These are phyloP conservation scores for Heritiera fomes DNA, from an alignment of 345 rosid species.

Conservation along the genomic window DNA sequence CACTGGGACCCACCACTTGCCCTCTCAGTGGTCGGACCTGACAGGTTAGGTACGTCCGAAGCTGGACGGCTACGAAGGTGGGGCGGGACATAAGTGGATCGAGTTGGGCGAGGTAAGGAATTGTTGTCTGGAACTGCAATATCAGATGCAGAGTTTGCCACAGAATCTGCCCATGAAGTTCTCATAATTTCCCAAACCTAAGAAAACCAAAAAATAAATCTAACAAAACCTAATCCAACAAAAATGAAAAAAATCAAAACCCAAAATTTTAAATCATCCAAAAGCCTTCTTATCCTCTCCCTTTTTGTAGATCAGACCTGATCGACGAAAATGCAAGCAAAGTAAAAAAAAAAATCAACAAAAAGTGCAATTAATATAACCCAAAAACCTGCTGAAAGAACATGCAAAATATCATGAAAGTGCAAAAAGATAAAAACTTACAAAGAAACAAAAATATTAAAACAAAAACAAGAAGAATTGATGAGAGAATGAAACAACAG, in stretches of 20 bases:
- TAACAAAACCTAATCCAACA: constrained; percentile 1
- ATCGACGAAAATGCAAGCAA: constrained; percentile 4
- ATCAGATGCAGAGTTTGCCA: constrained; percentile 77
- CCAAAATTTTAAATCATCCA: not conserved
- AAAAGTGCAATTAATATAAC: not conserved
- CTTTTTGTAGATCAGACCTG: constrained; percentile 11
- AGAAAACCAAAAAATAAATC: not conserved
- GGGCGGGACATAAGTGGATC: constrained; percentile 80
- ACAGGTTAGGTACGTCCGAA: constrained; percentile 45
- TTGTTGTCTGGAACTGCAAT: constrained; percentile 46
- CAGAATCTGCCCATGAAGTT: constrained; percentile 94
- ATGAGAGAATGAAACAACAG: not conserved
- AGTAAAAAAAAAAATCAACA: not conserved
- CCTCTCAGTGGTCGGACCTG: constrained; percentile 15
- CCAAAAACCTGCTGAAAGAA: not conserved
- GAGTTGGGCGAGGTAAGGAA: constrained; percentile 16
- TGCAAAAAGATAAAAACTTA: not conserved
- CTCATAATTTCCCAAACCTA: constrained; percentile 50
- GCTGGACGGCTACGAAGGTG: constrained; percentile 69
- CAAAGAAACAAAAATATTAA: not conserved
- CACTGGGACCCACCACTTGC: constrained; percentile 44
- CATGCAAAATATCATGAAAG: not conserved
- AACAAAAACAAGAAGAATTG: not conserved
- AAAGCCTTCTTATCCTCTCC: constrained; percentile 12
- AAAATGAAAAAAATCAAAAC: not conserved